Evolutionary conservation across 2,329 filamentous ascomycete species (phyloP).

Genomic region (Aureobasidium sp.): DNA sequence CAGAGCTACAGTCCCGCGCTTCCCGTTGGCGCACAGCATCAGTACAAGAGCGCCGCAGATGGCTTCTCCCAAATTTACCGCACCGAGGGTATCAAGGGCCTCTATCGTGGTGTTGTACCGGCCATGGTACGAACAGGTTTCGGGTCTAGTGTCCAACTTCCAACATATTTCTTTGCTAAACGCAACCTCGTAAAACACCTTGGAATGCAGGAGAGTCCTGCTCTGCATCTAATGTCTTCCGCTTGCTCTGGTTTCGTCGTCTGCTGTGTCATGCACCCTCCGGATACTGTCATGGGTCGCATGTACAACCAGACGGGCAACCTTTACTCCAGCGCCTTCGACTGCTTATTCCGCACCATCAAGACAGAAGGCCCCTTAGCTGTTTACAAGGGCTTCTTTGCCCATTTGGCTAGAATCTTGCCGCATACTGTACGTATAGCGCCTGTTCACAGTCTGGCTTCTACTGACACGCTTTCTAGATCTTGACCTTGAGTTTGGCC

Average conservation of each 20-base stretch:
- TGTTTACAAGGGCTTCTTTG: constrained; percentile 96
- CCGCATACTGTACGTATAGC: constrained; percentile 66
- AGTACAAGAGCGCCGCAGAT: constrained; percentile 78
- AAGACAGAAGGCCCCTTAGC: constrained; percentile 85
- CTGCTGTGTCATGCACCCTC: constrained; percentile 96
- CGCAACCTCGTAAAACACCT: constrained; percentile 72
- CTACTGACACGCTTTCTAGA: constrained; percentile 39
- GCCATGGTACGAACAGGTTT: constrained; percentile 96
- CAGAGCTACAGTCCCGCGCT: constrained; percentile 90
- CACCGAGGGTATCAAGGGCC: constrained; percentile 67
- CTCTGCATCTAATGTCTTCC: constrained; percentile 81
- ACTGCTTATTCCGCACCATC: constrained; percentile 86
- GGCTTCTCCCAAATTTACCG: constrained; percentile 74
- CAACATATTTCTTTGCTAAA: constrained; percentile 98
- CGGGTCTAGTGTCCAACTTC: constrained; percentile 89
- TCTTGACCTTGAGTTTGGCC: constrained; percentile 83
- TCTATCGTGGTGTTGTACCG: constrained; percentile 86
- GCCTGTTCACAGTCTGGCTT: background rate
- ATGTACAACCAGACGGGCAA: constrained; percentile 99
- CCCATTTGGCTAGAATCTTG: constrained; percentile 86
- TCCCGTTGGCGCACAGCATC: constrained; percentile 94
- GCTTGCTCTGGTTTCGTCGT: constrained; percentile 91
- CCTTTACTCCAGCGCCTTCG: constrained; percentile 87
- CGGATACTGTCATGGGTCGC: constrained; percentile 97
- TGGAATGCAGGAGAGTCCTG: constrained; percentile 84